Evolutionary conservation across 306 rosid genomes (phyloP), one percentile per base, ranked within the genome.

Genomic region (Calophaca sinica): DNA sequence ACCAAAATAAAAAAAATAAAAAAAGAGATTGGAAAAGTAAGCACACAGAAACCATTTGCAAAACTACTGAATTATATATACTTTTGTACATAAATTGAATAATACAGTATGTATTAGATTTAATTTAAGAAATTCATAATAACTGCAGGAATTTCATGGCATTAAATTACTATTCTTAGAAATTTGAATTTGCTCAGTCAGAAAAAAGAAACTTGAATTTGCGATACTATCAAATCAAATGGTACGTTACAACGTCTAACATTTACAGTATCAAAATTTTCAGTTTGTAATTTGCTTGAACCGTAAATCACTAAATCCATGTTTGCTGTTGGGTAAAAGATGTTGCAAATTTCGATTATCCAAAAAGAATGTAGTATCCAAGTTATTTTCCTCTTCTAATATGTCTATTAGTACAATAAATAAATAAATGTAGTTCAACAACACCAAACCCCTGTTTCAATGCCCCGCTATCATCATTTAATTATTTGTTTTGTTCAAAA

Each of bases 401-500:
- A n/a, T n/a, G n/a, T n/a, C n/a, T n/a, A n/a, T n/a, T n/a, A n/a
- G n/a, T n/a, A n/a, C n/a, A n/a, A n/a, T n/a, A n/a, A n/a, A n/a
- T n/a, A n/a, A 58, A 32, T 72, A 63, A 75, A 63, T 81, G 55
- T 26, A 58, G 67, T 53, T 75, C 62, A 74, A 68, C 77, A 45
- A 68, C 67, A 9, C 49, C 39, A 75, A 45, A 38, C 11, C 46
- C 35, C 28, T 8, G 32, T 60, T 41, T 69, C 36, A 52, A 81
- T 62, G 61, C 35, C 9, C 10, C 7, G 8, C 57, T 13, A 3
- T 9, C 14, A 63, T 26, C 10, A 68, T 68, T 77, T n/a, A n/a
- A n/a, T n/a, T 12, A 46, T 68, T n/a, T 66, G 15, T 31, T 32
- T 5, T 42, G 55, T 52, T 66, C 71, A 61, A 79, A 33, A 35